Base-by-base conservation (phyloP, 2,329 filamentous ascomycete genomes). In the Alternaria incomplexa region DNA sequence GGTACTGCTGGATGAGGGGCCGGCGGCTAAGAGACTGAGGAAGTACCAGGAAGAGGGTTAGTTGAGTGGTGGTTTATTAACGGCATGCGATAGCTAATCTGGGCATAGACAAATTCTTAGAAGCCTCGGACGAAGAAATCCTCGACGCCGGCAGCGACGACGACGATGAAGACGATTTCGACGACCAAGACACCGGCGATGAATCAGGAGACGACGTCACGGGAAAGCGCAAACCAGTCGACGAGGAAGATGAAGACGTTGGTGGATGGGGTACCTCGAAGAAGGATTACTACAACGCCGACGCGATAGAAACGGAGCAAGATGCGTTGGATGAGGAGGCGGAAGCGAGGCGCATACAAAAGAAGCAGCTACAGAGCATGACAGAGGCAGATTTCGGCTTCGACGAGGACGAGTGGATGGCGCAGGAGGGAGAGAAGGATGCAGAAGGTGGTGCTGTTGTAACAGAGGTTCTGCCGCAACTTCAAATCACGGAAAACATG, bases 281-380 rank as follows among this genome's bases (percentile, higher is more conserved):
- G 78, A 91, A 91, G 64, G 95, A 97, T 72, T 97, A 97, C 82
- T 99, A 99, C 81, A 88, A 97, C 82, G 92, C 93, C 69, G 95
- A 99, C 79, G 83, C 83, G 10, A 89, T 90, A 61, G 88, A 90
- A 73, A 90, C 88, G 1, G 89, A 91, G 73, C 86, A 88, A 63
- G 89, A 90, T 80, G 96, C 96, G 0, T 81, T 96, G 30, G 94
- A 96, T 75, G 96, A 99, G 83, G 96, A 99, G 80, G 89, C 87
- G 11, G 96, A 99, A 79, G 96, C 95, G 4, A 90, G 91, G 78
- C 86, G 93, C 65, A 81, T 99, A 63, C 95, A 98, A 79, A 90
- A 93, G 81, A 97, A 97, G 85, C 95, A 96, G 77, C 81, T 98
- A 23, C 87, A 93, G 70, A 90, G 91, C 69, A 96, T 99, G 92